Percentiles rank a stretch among this genome's conserved stretches.
phyloP scores from a whole-genome alignment of 768 basidiomycete genomes.

The Xerocomellus intermedius region DNA sequence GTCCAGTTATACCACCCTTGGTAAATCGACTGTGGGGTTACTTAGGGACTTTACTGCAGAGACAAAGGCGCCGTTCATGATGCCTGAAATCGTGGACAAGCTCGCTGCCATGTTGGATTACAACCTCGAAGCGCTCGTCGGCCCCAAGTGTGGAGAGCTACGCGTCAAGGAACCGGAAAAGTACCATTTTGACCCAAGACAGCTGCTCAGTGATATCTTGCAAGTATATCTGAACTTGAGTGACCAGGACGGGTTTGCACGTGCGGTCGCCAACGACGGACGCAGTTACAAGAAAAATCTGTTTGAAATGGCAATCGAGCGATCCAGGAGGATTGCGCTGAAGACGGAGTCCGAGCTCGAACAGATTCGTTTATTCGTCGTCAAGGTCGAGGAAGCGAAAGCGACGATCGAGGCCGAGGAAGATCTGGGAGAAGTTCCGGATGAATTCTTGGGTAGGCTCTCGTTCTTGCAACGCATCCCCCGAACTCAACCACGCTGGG shows the following conservation, averaged over 20 bases:
- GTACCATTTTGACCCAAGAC: constrained; percentile 83
- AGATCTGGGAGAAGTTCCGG: constrained; percentile 89
- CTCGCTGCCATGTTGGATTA: constrained; percentile 97
- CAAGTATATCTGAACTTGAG: constrained; percentile 90
- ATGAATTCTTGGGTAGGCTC: constrained; percentile 85
- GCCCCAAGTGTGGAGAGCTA: constrained; percentile 84
- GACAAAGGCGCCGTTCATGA: constrained; percentile 90
- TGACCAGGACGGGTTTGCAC: constrained; percentile 72
- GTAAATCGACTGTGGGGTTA: constrained; percentile 84
- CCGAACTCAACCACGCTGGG: neutral
- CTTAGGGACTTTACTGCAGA: constrained; percentile 91
- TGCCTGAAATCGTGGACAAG: constrained; percentile 92
- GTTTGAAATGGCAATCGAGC: constrained; percentile 75
- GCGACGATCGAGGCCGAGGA: constrained; percentile 84
- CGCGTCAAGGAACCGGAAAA: constrained; percentile 84
- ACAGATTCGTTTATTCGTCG: constrained; percentile 65
- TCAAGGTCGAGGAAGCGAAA: constrained; percentile 81
- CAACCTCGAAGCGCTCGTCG: constrained; percentile 86
- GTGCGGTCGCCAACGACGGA: constrained; percentile 90
- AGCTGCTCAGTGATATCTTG: constrained; percentile 80
- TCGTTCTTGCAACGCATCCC: neutral
- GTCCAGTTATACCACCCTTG: constrained; percentile 82
- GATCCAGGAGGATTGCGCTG: constrained; percentile 58
- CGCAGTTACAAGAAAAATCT: constrained; percentile 84
- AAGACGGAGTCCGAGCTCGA: constrained; percentile 80